These are phyloP conservation scores for Podospora pseudoanserina DNA, from an alignment of 495 filamentous ascomycete species.

Conservation along the genomic window DNA sequence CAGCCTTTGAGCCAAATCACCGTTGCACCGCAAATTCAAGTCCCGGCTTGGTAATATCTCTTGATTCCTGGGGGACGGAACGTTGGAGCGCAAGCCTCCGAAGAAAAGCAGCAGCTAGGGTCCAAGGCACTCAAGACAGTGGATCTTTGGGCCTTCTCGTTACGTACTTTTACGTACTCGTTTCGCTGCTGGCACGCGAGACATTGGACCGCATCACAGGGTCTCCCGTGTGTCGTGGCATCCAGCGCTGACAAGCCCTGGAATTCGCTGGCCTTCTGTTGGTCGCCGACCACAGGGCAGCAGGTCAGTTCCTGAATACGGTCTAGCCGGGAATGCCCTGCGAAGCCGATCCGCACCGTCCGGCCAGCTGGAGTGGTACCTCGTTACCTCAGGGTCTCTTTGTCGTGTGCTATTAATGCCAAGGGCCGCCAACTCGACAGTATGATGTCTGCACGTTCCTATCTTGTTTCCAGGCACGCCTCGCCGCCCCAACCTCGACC, in stretches of 20 bases:
- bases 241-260: conserved; percentile 11
- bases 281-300: conserved; percentile 10
- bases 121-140: conserved; percentile 11
- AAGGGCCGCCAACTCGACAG: conserved; percentile 19
- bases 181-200: conserved; percentile 23
- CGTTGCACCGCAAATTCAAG: neutral
- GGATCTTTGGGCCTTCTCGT: conserved; percentile 19
- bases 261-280: conserved; percentile 3
- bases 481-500: conserved; percentile 6
- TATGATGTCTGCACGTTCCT: conserved; percentile 42
- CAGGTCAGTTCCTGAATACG: conserved; percentile 14
- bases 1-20: conserved; percentile 1
- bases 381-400: conserved; percentile 2
- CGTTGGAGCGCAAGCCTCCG: conserved; percentile 15
- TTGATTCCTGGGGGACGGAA: neutral
- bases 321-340: conserved; percentile 24
- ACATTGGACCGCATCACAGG: conserved; percentile 9
- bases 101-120: neutral
- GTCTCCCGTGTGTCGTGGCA: conserved; percentile 11
- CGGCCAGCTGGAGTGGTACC: conserved; percentile 13
- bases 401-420: conserved; percentile 18
- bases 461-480: conserved; percentile 30
- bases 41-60: conserved; percentile 2
- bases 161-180: conserved; percentile 34
- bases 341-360: conserved; percentile 22